phyloP scores from a whole-genome alignment of 306 rosid genomes.

The Gleditsia sinensis region DNA sequence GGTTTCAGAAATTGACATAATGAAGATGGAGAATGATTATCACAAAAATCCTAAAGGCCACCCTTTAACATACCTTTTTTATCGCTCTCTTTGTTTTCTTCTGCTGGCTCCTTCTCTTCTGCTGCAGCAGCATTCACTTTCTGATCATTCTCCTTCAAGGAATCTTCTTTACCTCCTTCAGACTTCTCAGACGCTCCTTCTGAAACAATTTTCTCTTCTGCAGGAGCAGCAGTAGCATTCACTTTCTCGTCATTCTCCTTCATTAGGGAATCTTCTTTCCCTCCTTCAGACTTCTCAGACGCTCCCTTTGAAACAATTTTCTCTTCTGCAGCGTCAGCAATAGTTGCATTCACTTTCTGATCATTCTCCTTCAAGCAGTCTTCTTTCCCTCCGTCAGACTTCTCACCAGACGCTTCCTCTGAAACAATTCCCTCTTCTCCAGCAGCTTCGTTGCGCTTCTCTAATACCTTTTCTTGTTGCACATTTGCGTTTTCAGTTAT shows the following conservation, averaged over 20 bases:
- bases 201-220: too few species aligned
- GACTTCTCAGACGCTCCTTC: too few species aligned
- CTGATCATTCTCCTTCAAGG: conserved; percentile 24
- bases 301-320: too few species aligned
- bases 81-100: conserved; percentile 15
- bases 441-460: conserved; percentile 28
- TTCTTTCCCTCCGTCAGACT: conserved; percentile 39
- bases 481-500: background rate
- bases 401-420: too few species aligned
- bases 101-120: conserved; percentile 9
- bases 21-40: background rate
- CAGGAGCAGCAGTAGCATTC: too few species aligned
- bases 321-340: too few species aligned
- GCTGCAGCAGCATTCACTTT: conserved; percentile 12
- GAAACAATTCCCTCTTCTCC: too few species aligned
- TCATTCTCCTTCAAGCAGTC: conserved; percentile 11
- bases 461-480: background rate
- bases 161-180: too few species aligned
- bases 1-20: background rate
- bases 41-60: background rate
- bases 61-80: conserved; percentile 40
- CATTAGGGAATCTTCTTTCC: too few species aligned
- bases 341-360: conserved; percentile 21
- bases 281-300: conserved; percentile 37
- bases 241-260: too few species aligned